Base-by-base conservation (phyloP, 2,329 filamentous ascomycete genomes). In the Diaporthe citrichinensis region DNA sequence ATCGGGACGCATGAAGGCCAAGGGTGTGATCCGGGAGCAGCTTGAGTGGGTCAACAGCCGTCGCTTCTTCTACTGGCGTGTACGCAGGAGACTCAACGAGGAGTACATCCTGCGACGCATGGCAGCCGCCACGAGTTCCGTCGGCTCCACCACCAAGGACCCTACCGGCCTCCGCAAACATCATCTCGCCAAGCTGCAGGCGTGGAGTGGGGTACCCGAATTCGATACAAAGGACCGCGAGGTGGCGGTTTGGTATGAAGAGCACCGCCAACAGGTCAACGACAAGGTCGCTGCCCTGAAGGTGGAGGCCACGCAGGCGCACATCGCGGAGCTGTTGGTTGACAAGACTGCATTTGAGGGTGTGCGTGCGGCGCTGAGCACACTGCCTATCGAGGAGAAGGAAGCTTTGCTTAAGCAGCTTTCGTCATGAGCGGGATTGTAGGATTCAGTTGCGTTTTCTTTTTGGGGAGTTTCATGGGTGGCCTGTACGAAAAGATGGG, bases 31-130 rank as follows among this genome's bases (percentile, higher is more conserved):
- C 81, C 95, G 97, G 78, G 91, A 94, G 80, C 87, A 92, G 17
- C 90, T 99, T 55, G 91, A 93, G 81, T 98, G 96, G 97, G 89
- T 91, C 84, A 94, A 98, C 80, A 93, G 96, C 14, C 93, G 97
- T 79, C 94, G 96, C 83, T 98, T 97, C 94, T 98, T 99, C 90
- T 99, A 98, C 94, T 99, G 97, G 97, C 96, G 97, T 86, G 93
- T 98, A 78, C 96, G 97, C 85, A 94, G 97, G 84, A 92, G 97
- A 87, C 90, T 99, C 83, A 98, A 97, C 86, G 97, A 99, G 88
- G 97, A 99, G 87, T 95, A 97, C 85, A 95, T 99, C 80, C 90
- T 99, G 84, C 97, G 96, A 88, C 95, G 95, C 86, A 95, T 99
- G 91, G 88, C 87, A 7, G 78, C 83, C 49, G 82, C 86, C 62